Conservation (phyloP, 305 asterid genomes). For the Plantago coronopus region DNA sequence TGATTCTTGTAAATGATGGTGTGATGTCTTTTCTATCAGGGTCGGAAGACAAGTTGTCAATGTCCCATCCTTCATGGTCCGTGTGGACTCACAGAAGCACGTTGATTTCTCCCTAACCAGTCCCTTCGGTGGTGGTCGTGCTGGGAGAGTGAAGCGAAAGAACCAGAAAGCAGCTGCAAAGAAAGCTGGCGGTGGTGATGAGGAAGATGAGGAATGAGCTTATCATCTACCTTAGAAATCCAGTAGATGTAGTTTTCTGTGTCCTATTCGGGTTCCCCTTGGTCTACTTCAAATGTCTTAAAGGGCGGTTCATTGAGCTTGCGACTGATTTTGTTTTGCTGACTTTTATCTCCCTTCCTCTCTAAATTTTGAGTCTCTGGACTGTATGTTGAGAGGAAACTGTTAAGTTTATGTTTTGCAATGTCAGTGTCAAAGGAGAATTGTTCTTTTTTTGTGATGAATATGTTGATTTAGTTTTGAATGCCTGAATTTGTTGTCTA, state of each 20-base stretch:
- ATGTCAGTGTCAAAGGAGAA: neutral
- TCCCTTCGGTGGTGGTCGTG: constrained; percentile 30
- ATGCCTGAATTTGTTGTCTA: too few relatives aligned
- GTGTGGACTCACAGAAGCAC: constrained; percentile 28
- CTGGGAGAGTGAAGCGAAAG: constrained; percentile 30
- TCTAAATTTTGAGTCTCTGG: neutral
- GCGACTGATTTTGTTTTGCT: constrained; percentile 1
- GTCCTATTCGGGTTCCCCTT: neutral
- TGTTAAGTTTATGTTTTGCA: constrained; percentile 4
- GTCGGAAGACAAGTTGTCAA: constrained; percentile 34
- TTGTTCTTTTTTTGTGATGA: too few relatives aligned
- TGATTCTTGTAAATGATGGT: neutral
- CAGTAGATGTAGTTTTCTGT: neutral
- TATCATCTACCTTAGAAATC: neutral
- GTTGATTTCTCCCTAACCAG: constrained; percentile 31
- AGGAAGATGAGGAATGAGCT: constrained; percentile 19
- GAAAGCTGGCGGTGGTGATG: constrained; percentile 24
- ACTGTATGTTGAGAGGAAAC: neutral
- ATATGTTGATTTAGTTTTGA: too few relatives aligned
- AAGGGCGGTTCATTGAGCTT: neutral
- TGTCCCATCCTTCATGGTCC: constrained; percentile 31
- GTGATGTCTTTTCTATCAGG: constrained; percentile 8
- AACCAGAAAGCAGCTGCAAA: constrained; percentile 26
- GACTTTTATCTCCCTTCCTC: neutral
- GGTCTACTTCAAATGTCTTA: neutral